Percentiles rank a stretch among this genome's conserved stretches.
phyloP scores from a whole-genome alignment of 129 eudicot genomes.

The Flaveria trinervia region DNA sequence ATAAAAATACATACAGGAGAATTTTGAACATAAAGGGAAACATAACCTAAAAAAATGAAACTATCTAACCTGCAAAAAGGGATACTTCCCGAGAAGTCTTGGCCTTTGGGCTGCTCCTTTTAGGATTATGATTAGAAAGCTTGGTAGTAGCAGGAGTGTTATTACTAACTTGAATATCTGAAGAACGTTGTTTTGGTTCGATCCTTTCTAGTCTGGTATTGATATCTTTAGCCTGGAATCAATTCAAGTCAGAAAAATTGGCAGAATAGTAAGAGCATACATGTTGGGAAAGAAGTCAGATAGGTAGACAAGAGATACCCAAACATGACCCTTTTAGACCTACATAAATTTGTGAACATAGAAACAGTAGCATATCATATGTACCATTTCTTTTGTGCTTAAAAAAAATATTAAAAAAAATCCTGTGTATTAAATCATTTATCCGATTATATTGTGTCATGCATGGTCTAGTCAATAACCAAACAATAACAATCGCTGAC shows the following conservation, averaged over 20 bases:
- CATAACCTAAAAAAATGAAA: not conserved
- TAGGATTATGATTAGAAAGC: constrained; percentile 54
- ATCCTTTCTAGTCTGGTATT: constrained; percentile 86
- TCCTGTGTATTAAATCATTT: not conserved
- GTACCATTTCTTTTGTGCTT: constrained; percentile 14
- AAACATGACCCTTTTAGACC: constrained; percentile 14
- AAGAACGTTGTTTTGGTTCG: constrained; percentile 70
- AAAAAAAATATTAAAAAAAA: not conserved
- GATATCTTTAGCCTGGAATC: constrained; percentile 78
- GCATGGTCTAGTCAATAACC: not conserved
- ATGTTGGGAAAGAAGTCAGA: not conserved
- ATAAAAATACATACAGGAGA: not conserved
- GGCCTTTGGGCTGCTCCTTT: constrained; percentile 91
- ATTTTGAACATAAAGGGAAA: not conserved
- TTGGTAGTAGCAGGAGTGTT: constrained; percentile 50
- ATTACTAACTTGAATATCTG: constrained; percentile 56
- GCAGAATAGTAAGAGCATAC: not conserved
- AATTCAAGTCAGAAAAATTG: constrained; percentile 12
- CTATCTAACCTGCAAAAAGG: constrained; percentile 77
- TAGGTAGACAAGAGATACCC: constrained; percentile 13
- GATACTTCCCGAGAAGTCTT: constrained; percentile 74
- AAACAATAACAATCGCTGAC: not conserved
- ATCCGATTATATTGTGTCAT: not conserved
- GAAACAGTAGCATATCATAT: not conserved
- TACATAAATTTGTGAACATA: not conserved